Percentiles rank a stretch among this genome's conserved stretches.
Conservation (phyloP, 2,329 filamentous ascomycete species). For the Talaromyces albobiverticillius region DNA sequence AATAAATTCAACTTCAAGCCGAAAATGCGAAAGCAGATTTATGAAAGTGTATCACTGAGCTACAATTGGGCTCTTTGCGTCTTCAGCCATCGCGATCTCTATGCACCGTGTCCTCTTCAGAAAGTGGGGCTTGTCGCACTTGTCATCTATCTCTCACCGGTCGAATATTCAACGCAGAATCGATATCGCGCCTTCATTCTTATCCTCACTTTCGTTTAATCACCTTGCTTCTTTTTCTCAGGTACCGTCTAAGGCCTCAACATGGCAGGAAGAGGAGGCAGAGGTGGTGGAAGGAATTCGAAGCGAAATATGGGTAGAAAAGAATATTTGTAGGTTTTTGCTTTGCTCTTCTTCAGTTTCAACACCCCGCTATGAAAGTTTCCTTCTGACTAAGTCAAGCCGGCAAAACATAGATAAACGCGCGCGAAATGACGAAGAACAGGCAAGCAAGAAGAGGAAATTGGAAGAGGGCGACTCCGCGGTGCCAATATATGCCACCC, state of each 20-base stretch:
- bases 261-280: constrained; percentile 29
- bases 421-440: constrained; percentile 49
- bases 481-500: constrained; percentile 53
- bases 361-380: constrained; percentile 17
- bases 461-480: constrained; percentile 45
- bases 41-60: too few species aligned
- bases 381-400: constrained; percentile 52
- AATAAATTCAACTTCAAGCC: neutral
- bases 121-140: neutral
- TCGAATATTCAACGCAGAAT: neutral
- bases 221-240: neutral
- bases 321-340: constrained; percentile 58
- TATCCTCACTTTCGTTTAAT: constrained; percentile 5
- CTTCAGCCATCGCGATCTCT: neutral
- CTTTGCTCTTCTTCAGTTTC: neutral
- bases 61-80: neutral
- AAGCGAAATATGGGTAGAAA: constrained; percentile 65
- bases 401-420: constrained; percentile 53
- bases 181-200: neutral
- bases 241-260: neutral
- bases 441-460: constrained; percentile 56
- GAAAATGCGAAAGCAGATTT: neutral
- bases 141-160: neutral
- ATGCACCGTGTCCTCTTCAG: neutral
- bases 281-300: constrained; percentile 50